Evolutionary conservation across 2,329 filamentous ascomycete species (phyloP), one percentile per base, ranked within the genome.

Genomic region (Aspergillus sojae): DNA sequence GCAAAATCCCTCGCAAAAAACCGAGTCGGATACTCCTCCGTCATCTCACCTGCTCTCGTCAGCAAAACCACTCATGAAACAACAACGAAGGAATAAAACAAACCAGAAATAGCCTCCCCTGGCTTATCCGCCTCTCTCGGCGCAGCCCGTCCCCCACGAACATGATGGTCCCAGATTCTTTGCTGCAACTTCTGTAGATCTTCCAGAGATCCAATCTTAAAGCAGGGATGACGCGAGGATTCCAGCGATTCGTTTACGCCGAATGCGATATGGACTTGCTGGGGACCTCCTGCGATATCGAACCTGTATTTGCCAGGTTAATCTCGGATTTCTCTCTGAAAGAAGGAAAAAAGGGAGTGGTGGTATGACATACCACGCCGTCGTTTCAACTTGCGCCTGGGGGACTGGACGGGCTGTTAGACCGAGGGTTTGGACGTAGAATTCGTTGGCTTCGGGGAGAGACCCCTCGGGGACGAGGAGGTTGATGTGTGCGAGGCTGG

Each of bases 1-100:
- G 83, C 83, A 74, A 80, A 87, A 66, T 87, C 84, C 62, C 85
- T 81, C 0, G 85, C 86, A 72, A 90, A 90, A 73, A 90, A 90
- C 16, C 88, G 79, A 41, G 76, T 79, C 0, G 87, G 87, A 68
- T 88, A 89, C 72, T 89, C 87, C 1, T 83, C 82, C 0, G 85
- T 86, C 69, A 85, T 78, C 0, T 79, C 75, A 3, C 85, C 82
- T 83, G 57, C 21, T n/a, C 34, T 3, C 71, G 12, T 67, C 75
- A 57, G 64, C 68, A 63, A 41, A 48, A 7, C 4, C 19, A 28
- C 32, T 2, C 32, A 53, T 12, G 26, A 14, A 57, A 30, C 10
- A 41, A 41, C 12, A 50, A 50, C 26, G 9, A 36, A 46, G 23
- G 53, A n/a, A 10, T 28, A 28, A 61, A 36, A 21, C 74, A 59